Conservation (phyloP, 2,329 filamentous ascomycete genomes). For the Cordyceps tenuipes region DNA sequence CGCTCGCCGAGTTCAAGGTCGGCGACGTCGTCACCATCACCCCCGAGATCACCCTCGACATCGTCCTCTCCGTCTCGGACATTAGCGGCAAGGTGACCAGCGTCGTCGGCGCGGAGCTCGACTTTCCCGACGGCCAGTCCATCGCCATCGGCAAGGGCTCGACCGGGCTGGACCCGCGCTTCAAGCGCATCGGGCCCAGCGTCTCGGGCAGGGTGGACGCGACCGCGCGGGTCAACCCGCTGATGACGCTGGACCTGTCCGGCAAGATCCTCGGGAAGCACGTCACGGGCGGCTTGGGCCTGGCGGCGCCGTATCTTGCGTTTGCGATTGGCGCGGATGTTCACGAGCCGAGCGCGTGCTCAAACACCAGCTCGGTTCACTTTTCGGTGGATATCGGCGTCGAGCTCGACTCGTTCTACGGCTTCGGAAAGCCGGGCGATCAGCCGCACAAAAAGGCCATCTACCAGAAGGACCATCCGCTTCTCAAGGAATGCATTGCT, state of each 20-base stretch:
- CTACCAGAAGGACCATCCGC: conserved; percentile 10
- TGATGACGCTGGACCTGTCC: conserved; percentile 9
- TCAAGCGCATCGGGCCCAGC: conserved; percentile 10
- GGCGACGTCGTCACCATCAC: conserved; percentile 10
- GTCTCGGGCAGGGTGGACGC: conserved; percentile 11
- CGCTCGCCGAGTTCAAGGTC: conserved; percentile 11
- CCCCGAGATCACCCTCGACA: conserved; percentile 9
- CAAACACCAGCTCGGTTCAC: conserved; percentile 8
- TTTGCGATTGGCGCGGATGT: conserved; percentile 9
- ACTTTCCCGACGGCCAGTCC: conserved; percentile 9
- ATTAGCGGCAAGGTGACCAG: conserved; percentile 9
- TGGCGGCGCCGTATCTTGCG: conserved; percentile 8
- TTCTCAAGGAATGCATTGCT: conserved; percentile 9
- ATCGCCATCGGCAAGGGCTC: conserved; percentile 11
- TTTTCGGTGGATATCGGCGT: conserved; percentile 7
- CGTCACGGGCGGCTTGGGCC: conserved; percentile 7
- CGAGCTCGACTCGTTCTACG: conserved; percentile 12
- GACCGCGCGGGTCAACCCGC: conserved; percentile 10
- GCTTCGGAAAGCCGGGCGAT: conserved; percentile 10
- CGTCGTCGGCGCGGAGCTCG: conserved; percentile 11
- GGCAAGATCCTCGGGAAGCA: conserved; percentile 11
- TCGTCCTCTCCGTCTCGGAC: conserved; percentile 6
- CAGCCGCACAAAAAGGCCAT: conserved; percentile 11
- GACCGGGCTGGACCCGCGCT: conserved; percentile 10
- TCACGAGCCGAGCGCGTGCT: conserved; percentile 8